Percentiles rank a stretch among this genome's conserved stretches.
phyloP scores from a whole-genome alignment of 2,329 filamentous ascomycete species.

The Epichloe scottii region DNA sequence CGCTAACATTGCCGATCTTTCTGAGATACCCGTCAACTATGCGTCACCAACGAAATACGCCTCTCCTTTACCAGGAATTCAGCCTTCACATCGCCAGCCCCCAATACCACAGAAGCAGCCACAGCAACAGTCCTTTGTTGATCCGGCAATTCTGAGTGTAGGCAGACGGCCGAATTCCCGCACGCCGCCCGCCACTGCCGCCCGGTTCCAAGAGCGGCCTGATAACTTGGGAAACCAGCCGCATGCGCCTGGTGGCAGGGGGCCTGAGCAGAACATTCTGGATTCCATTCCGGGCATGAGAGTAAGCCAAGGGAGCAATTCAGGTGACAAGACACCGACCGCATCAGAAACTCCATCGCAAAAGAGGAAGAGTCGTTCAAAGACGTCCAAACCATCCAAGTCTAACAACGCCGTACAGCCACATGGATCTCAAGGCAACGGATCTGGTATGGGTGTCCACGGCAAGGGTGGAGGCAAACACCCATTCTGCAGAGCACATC shows the following conservation, averaged over 20 bases:
- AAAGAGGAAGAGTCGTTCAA: conserved; percentile 20
- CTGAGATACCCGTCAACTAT: conserved; percentile 23
- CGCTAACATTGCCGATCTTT: conserved; percentile 31
- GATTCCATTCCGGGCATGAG: conserved; percentile 16
- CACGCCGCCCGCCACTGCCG: conserved; percentile 13
- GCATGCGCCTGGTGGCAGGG: conserved; percentile 1
- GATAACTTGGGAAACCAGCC: conserved; percentile 4
- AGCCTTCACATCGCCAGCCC: conserved; percentile 8
- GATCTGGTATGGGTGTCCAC: conserved; percentile 17
- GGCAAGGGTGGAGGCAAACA: conserved; percentile 47
- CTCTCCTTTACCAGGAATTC: conserved; percentile 13
- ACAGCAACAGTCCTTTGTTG: conserved; percentile 45
- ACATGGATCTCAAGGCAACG: conserved; percentile 13
- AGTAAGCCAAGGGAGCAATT: conserved; percentile 9
- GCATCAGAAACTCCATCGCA: conserved; percentile 13
- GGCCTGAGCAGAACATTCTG: conserved; percentile 14
- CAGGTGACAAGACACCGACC: conserved; percentile 11
- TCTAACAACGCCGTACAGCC: conserved; percentile 15
- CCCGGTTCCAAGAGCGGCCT: conserved; percentile 2
- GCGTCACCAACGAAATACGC: conserved; percentile 16
- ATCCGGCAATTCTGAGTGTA: conserved; percentile 72
- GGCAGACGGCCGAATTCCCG: conserved; percentile 27
- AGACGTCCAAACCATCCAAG: conserved; percentile 21
- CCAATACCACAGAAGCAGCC: conserved; percentile 16
- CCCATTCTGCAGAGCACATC: conserved; percentile 47